phyloP scores from a whole-genome alignment of 176 grass and related monocot species.

The Pontederia paniculata region DNA sequence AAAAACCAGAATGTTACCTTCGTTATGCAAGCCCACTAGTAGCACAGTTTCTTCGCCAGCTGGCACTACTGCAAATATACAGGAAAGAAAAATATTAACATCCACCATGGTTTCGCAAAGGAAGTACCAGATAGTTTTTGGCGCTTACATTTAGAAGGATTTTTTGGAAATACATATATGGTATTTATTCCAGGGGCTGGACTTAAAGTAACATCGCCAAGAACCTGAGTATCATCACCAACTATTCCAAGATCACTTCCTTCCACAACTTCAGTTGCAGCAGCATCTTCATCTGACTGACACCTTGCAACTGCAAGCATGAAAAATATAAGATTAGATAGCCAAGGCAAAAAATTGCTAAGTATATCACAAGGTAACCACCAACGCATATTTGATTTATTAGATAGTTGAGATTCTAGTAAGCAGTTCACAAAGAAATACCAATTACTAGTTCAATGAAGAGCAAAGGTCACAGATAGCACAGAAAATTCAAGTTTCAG shows the following conservation, averaged over 20 bases:
- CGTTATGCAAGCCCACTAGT: constrained; percentile 89
- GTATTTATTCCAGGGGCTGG: constrained; percentile 69
- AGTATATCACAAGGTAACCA: neutral
- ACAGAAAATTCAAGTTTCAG: too few species aligned
- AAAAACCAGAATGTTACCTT: constrained; percentile 33
- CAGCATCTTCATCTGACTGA: constrained; percentile 74
- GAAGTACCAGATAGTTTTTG: neutral
- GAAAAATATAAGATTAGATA: neutral
- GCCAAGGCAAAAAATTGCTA: constrained; percentile 1
- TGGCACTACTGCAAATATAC: constrained; percentile 51
- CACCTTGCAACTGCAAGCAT: constrained; percentile 38
- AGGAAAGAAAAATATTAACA: constrained; percentile 11
- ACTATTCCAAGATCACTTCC: constrained; percentile 79
- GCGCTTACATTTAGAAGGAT: constrained; percentile 69
- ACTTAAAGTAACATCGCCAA: constrained; percentile 50
- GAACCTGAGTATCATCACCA: constrained; percentile 74
- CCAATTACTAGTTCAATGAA: too few species aligned
- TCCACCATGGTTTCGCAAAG: neutral
- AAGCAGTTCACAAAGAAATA: neutral
- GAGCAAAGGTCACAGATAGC: too few species aligned
- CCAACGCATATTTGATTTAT: neutral
- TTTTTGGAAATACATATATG: constrained; percentile 81
- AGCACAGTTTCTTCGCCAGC: constrained; percentile 85
- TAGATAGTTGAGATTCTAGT: neutral
- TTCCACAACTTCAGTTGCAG: constrained; percentile 74